Evolutionary conservation across 805 yeast genomes (phyloP), one percentile per base, ranked within the genome.

Genomic region (Nakazawaea anatomiae): DNA sequence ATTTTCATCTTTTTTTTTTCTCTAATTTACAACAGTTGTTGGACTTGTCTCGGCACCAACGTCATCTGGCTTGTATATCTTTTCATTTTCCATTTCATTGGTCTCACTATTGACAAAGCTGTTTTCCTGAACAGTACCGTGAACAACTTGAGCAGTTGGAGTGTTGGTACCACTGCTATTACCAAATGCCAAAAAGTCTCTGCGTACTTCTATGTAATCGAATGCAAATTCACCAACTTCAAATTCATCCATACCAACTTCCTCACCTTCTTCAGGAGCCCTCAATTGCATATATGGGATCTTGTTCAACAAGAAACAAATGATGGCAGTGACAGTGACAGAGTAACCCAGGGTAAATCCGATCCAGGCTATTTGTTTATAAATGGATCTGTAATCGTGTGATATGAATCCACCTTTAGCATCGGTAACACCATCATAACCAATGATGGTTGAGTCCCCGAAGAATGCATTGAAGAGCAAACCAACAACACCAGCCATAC

Each of bases 171-270:
- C 35, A 12, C 34, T 34, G 36, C 12, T 34, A 28, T 34, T 32
- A 6, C 52, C 54, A 79, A 79, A 74, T 57, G 76, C 81, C 60
- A 83, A 76, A 67, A 84, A 92, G 70, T 91, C 96, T 66, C 98
- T 80, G 69, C 98, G 82, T 11, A 92, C 95, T 73, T 92, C 99
- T 52, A 92, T 97, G 64, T 90, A 92, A 68, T 92, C 98, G 67
- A 92, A 92, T n/a, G 98, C 98, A 70, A 91, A 92, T 70, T 92
- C 99, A 47, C 98, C 99, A 58, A 92, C 88, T 71, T 92, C 97
- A 69, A 89, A 96, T 67, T 91, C 97, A 67, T 92, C 99, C 72
- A 91, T 79, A 52, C 99, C 99, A 34, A 75, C 73, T 56, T 85
- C 88, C 67, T 92, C 99, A 27, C 85, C 96, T 35, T 85, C 83